These are phyloP conservation scores for Casaregolazyma lundiana DNA, from an alignment of 1,139 yeast species.

Conservation along the genomic window DNA sequence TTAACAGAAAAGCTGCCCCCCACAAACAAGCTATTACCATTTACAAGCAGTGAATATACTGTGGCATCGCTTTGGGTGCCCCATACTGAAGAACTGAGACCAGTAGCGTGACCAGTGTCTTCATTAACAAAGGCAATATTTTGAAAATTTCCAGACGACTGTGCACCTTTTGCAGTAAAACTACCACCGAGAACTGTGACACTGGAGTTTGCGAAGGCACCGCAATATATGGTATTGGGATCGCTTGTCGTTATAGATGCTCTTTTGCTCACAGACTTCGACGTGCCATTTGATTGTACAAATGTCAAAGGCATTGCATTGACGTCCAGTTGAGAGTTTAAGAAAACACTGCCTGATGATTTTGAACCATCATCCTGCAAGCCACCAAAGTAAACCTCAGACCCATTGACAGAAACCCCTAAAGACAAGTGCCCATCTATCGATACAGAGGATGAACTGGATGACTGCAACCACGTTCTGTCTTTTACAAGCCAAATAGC, in stretches of 20 bases:
- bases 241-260: constrained; percentile 14
- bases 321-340: constrained; percentile 24
- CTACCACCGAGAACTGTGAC: constrained; percentile 53
- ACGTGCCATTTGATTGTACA: constrained; percentile 26
- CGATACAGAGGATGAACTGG: constrained; percentile 14
- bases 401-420: constrained; percentile 12
- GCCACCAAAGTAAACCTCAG: constrained; percentile 24
- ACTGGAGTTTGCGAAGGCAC: constrained; percentile 45
- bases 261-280: constrained; percentile 18
- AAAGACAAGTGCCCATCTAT: constrained; percentile 24
- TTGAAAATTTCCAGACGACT: constrained; percentile 24
- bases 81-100: constrained; percentile 23
- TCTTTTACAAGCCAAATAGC: constrained; percentile 29
- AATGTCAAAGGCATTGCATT: constrained; percentile 33
- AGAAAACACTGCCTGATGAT: constrained; percentile 27
- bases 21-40: constrained; percentile 42
- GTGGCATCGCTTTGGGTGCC: constrained; percentile 38
- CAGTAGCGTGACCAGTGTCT: constrained; percentile 10
- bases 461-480: constrained; percentile 26
- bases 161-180: constrained; percentile 32
- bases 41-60: constrained; percentile 41
- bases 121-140: constrained; percentile 40
- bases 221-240: constrained; percentile 29
- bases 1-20: constrained; percentile 50
- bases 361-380: constrained; percentile 21